A percentile compares a stretch with the other conserved stretches of the same genome.
Conservation (phyloP, 208 protist species). For the Endotrypanum monterogeii region DNA sequence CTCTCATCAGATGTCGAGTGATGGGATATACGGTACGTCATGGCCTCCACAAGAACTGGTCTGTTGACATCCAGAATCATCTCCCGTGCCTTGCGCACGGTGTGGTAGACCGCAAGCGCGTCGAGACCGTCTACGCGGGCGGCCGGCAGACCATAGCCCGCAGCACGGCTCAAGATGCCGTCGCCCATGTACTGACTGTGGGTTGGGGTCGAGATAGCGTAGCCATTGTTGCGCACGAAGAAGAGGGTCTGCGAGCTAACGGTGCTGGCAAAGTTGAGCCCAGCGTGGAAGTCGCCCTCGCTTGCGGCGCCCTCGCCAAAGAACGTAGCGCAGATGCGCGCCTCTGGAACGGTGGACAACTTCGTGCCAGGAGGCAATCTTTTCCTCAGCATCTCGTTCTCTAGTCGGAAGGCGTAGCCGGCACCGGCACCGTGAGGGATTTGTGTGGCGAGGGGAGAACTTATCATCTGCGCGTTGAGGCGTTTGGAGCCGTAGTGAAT, state of each 20-base stretch:
- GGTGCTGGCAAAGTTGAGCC: constrained; percentile 96
- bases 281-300: constrained; percentile 97
- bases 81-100: constrained; percentile 84
- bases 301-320: constrained; percentile 97
- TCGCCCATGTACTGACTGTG: constrained; percentile 96
- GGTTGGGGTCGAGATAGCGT: constrained; percentile 96
- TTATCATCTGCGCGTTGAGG: constrained; percentile 96
- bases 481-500: constrained; percentile 96
- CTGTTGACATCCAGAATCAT: constrained; percentile 75
- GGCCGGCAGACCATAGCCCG: constrained; percentile 88
- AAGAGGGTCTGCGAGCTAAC: constrained; percentile 93
- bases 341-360: constrained; percentile 30
- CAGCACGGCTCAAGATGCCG: constrained; percentile 84
- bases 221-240: constrained; percentile 95
- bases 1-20: constrained; percentile 97
- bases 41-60: constrained; percentile 96
- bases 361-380: constrained; percentile 26
- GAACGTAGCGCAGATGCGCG: constrained; percentile 89
- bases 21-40: constrained; percentile 96
- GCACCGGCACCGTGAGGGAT: constrained; percentile 95
- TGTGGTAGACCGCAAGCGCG: constrained; percentile 94
- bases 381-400: constrained; percentile 55
- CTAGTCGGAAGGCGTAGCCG: constrained; percentile 94
- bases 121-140: constrained; percentile 97
- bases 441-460: constrained; percentile 96